Base-by-base conservation (phyloP, 2,329 filamentous ascomycete species). In the Fonsecaea monophora region DNA sequence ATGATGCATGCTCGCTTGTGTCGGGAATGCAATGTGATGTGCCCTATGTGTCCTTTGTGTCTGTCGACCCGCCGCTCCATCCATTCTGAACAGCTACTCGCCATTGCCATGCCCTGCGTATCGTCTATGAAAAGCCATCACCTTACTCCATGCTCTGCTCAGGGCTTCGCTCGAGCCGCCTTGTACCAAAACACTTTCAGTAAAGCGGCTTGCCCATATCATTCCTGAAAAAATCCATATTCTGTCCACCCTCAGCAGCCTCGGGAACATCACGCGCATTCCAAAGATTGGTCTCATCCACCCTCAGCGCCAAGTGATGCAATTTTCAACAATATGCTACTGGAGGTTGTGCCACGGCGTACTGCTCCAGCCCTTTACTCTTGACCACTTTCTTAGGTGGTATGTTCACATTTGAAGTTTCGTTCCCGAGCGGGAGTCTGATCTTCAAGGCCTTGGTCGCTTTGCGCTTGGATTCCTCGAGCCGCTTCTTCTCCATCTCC, bases 391-490 rank as follows among this genome's bases (percentile, higher is more conserved):
- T 70, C 56, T 68, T 69, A 53, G 35, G 15, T n/a, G 62, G 48
- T 37, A 53, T 37, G 25, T 57, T 67, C 45, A 10, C 35, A 8
- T 25, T 48, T 7, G 38, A 21, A 34, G 48, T 56, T 53, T 60
- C 64, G 45, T 65, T 32, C 15, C 45, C 57, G 34, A 40, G 38
- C 38, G 64, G 63, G 48, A 65, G 30, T 21, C 18, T 72, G 1
- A 72, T 70, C 7, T 32, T 68, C 67, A 72, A 53, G 82, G 64
- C 58, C 59, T 62, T 68, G 48, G 38, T 64, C 15, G 64, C 63
- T 45, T 70, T 70, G 32, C 40, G 60, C 34, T 58, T 62, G 7
- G 68, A 42, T 25, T 66, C 66, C 53, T 68, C 62, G 25, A 56
- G 54, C n/a, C 57, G 63, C 53, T 67, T 66, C 60, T 59, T 68